Conservation (phyloP, 768 basidiomycete genomes). For the Chlorophyllum brunneum region DNA sequence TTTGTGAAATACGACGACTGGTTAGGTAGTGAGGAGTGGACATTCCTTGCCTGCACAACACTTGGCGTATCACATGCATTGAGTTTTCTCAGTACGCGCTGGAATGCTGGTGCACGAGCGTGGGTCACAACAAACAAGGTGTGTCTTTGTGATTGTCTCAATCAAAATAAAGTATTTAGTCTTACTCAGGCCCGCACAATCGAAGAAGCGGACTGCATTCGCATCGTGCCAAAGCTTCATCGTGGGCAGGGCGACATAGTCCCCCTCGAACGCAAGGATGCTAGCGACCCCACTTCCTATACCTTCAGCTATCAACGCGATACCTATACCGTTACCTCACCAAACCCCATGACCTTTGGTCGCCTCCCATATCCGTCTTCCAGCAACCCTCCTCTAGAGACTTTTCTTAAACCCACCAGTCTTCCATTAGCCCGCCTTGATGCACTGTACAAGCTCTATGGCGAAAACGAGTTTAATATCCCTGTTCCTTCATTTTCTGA, state of each 20-base stretch:
- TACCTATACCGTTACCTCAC: conserved; percentile 73
- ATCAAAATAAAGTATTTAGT: not conserved
- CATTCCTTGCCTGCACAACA: conserved; percentile 85
- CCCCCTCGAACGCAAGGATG: conserved; percentile 57
- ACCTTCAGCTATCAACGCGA: conserved; percentile 95
- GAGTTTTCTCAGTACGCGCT: conserved; percentile 87
- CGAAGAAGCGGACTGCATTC: conserved; percentile 74
- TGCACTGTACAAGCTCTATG: conserved; percentile 64
- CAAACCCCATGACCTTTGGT: conserved; percentile 58
- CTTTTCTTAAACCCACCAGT: conserved; percentile 59
- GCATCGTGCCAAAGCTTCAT: conserved; percentile 75
- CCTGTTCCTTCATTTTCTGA: conserved; percentile 93
- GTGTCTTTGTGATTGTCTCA: not conserved
- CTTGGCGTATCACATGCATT: conserved; percentile 87
- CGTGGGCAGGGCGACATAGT: conserved; percentile 92
- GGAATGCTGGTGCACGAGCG: conserved; percentile 78
- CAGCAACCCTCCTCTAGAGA: conserved; percentile 57
- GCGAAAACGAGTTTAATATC: conserved; percentile 94
- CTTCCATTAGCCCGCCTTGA: conserved; percentile 47
- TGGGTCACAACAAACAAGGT: conserved; percentile 80
- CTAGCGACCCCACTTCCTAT: conserved; percentile 57
- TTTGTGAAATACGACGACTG: conserved; percentile 87
- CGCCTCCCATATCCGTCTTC: conserved; percentile 89
- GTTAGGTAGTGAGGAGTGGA: conserved; percentile 95
- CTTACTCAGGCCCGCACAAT: conserved; percentile 53